Evolutionary conservation across 352 stramenopile species (phyloP), one percentile per base, ranked within the genome.

Genomic region (Pilasporangium apinafurcum): DNA sequence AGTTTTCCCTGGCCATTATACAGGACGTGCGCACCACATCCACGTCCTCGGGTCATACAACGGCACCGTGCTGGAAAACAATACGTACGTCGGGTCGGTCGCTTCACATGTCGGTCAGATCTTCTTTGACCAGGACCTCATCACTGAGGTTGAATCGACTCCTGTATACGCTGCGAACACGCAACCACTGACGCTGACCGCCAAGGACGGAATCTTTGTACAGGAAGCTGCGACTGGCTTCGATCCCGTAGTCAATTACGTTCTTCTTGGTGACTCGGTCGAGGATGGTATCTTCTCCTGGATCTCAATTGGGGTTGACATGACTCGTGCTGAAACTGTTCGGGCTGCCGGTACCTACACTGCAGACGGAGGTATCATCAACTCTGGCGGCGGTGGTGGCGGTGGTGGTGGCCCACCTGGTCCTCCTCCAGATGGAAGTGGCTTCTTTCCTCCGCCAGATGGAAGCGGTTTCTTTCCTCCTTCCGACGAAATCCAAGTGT

Each of bases 1-100:
- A 1, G 48, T 27, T 6, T 55, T 55, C 24, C 47, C 47, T 4
- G 47, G 47, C n/a, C 47, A 55, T 33, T 55, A 48, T 40, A 44
- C 47, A 1, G 47, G 47, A 8, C 47, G 47, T 3, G 31, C 47
- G 2, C 14, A 18, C 17, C 47, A 55, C 31, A 54, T 54, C 25
- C 47, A 54, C 38, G 31, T 54, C 9, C 21, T 54, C 13, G 47
- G 37, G 1, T 37, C 37, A 8, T 32, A 54, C 22, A 27, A 35
- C 18, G 47, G 47, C 4, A 37, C 38, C 3, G n/a, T 54, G 2
- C 27, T 55, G 24, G 16, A n/a, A 7, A 55, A 55, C 38, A 55
- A 55, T 33, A 55, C 47, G 22, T 55, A 55, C 31, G 18, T 29
- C 4, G 45, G 45, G 12, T 27, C 35, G 8, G 26, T 18, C 9